Evolutionary conservation across 2,329 filamentous ascomycete genomes (phyloP).

Genomic region (Cryphonectria parasitica): DNA sequence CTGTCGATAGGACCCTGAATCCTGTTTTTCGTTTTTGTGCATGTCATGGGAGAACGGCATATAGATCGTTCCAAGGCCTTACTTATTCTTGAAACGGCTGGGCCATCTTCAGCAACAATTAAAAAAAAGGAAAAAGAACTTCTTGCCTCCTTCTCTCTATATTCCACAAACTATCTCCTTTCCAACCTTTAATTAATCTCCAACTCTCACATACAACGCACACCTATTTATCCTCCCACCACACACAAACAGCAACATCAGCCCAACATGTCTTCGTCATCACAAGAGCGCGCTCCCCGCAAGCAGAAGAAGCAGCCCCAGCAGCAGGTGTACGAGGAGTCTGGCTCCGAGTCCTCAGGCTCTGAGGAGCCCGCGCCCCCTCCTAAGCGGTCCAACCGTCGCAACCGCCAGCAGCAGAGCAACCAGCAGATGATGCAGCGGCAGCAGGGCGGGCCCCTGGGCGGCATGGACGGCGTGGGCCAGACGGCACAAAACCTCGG

Average conservation of each 20-base stretch:
- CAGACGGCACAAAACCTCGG: conserved; percentile 46
- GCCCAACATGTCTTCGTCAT: conserved; percentile 38
- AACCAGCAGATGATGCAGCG: conserved; percentile 37
- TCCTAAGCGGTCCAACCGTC: conserved; percentile 35
- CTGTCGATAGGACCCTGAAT: conserved; percentile 17
- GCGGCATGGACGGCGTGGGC: conserved; percentile 43
- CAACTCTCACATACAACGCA: conserved; percentile 10
- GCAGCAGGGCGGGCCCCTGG: conserved; percentile 41
- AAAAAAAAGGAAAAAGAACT: neutral
- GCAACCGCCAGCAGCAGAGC: conserved; percentile 34
- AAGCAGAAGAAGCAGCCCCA: conserved; percentile 32
- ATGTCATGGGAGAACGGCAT: conserved; percentile 3
- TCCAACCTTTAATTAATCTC: no score
- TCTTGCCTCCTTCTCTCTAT: neutral
- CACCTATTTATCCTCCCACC: conserved; percentile 7
- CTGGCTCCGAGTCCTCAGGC: conserved; percentile 40
- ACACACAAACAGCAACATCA: conserved; percentile 21
- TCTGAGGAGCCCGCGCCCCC: conserved; percentile 37
- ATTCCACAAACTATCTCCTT: neutral
- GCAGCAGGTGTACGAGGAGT: conserved; percentile 39
- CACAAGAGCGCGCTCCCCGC: conserved; percentile 40
- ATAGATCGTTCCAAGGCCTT: conserved; percentile 1
- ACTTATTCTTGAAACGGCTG: neutral
- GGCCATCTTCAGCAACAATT: neutral
- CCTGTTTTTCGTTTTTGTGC: conserved; percentile 24